Evolutionary conservation across 306 rosid species (phyloP).

Genomic region (Trichosanthes truncata): DNA sequence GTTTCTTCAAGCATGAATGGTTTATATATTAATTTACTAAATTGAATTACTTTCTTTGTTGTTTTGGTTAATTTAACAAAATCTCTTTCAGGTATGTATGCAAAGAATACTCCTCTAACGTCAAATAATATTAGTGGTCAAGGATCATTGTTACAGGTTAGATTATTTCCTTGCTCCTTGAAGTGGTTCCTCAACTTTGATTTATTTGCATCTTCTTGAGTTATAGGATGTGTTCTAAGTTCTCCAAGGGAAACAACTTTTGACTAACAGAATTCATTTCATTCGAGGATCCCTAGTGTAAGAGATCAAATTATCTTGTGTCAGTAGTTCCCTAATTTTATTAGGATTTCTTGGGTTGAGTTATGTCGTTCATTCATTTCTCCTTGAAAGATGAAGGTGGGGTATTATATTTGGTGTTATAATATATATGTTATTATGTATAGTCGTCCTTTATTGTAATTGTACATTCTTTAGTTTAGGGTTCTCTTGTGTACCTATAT

Average conservation of each 20-base stretch:
- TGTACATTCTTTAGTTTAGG: no score
- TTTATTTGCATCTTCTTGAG: not conserved
- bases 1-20: conserved; percentile 12
- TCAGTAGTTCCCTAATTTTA: not conserved
- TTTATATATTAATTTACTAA: not conserved
- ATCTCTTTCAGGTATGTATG: conserved; percentile 45
- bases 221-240: no score
- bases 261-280: not conserved
- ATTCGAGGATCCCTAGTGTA: not conserved
- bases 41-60: conserved; percentile 7
- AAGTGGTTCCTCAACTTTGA: conserved; percentile 5
- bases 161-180: conserved; percentile 14
- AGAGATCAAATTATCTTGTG: not conserved
- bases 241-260: not conserved
- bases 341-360: not conserved
- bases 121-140: conserved; percentile 57
- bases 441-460: no score
- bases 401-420: not conserved
- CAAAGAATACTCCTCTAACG: conserved; percentile 46
- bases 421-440: no score
- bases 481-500: no score
- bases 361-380: not conserved
- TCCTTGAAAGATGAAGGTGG: not conserved
- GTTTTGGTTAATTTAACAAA: conserved; percentile 4
- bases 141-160: conserved; percentile 63